Base-by-base conservation (phyloP, 768 basidiomycete species). In the Zangia roseola region DNA sequence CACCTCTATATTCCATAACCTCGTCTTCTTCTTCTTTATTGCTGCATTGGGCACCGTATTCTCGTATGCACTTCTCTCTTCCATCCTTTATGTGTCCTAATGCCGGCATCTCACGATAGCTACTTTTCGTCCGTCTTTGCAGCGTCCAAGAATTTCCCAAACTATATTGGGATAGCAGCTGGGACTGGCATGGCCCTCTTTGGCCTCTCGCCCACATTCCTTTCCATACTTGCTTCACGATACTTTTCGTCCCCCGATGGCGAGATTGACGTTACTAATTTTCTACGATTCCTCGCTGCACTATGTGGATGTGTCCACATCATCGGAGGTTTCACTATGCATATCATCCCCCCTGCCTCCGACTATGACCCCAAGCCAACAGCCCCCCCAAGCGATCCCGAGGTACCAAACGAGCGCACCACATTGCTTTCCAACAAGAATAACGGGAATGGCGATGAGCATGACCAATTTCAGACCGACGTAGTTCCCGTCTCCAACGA, bases 51-150 rank as follows among this genome's bases (percentile, higher is more conserved):
- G 77, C 13, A 81, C 85, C 0, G 83, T 84, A 9, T 83, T 82
- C 60, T 86, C 86, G 89, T 91, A 60, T 46, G 88, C 72, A 30
- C 33, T 14, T 10, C 44, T 30, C 21, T 28, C 20, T 25, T 35
- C n/a, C 24, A 49, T 26, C 24, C 44, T 28, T 38, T 5, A 23
- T 19, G 19, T n/a, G 33, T 28, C 46, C n/a, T 52, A 6, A 61
- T 40, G 0, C 23, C 19, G 12, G 12, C 16, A 30, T 34, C 40
- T 21, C 37, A 31, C 43, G 50, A 43, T 37, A 78, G 77, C 23
- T 89, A 83, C 56, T 90, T 91, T 57, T 86, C 87, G 0, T 77
- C 81, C 7, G 65, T 91, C 13, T 91, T 92, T 63, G 76, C 86
- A 10, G 88, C 89, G 0, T 84, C 87, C 4, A 83, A 81, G 67